Evolutionary conservation across 495 filamentous ascomycete species (phyloP).

Genomic region (Entonaema liquescens): DNA sequence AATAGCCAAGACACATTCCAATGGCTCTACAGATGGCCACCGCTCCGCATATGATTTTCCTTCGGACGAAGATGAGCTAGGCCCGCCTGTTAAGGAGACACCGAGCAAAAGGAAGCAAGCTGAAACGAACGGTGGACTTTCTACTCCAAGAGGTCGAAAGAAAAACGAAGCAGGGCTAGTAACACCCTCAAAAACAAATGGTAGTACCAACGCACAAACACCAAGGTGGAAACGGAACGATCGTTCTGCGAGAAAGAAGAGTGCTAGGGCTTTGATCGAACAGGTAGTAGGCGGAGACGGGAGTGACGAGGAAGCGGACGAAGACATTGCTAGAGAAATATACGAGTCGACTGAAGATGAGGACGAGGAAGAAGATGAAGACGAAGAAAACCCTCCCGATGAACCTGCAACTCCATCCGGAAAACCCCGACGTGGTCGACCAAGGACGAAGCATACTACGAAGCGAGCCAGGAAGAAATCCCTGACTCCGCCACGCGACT

Average conservation of each 20-base stretch:
- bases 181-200: constrained; percentile 50
- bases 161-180: constrained; percentile 34
- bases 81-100: constrained; percentile 24
- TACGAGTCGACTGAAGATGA: constrained; percentile 64
- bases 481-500: constrained; percentile 78
- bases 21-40: constrained; percentile 6
- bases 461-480: constrained; percentile 67
- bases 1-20: background rate
- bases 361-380: constrained; percentile 54
- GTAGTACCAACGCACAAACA: constrained; percentile 50
- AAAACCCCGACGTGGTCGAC: constrained; percentile 45
- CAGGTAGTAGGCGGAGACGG: constrained; percentile 66
- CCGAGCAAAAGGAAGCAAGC: constrained; percentile 34
- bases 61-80: constrained; percentile 36
- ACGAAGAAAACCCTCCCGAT: constrained; percentile 49
- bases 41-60: constrained; percentile 44
- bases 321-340: constrained; percentile 77
- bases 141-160: constrained; percentile 47
- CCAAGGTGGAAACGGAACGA: constrained; percentile 69
- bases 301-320: constrained; percentile 80
- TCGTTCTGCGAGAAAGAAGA: constrained; percentile 87
- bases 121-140: constrained; percentile 11
- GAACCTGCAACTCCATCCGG: constrained; percentile 50
- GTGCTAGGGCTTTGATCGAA: constrained; percentile 76
- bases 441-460: constrained; percentile 50